Evolutionary conservation across 2,329 filamentous ascomycete genomes (phyloP).

Genomic region (Penicillium hordei): DNA sequence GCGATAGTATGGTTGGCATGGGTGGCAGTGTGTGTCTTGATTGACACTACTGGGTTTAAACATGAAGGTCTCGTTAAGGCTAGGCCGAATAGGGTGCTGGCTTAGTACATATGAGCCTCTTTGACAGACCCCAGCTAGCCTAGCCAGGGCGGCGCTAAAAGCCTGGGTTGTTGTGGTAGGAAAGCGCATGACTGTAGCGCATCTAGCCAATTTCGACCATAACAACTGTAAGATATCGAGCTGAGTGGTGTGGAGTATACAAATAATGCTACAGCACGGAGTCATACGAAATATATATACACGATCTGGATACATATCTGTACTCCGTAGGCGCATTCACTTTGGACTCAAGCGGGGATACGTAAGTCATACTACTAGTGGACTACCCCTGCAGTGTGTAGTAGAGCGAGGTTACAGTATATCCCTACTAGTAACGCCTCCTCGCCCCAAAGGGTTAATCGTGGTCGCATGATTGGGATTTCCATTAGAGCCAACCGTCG

Average conservation of each 20-base stretch:
- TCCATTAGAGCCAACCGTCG: too few species aligned
- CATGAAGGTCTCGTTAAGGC: background rate
- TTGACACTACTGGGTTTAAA: background rate
- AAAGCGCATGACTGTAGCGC: background rate
- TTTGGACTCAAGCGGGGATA: background rate
- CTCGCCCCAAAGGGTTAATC: too few species aligned
- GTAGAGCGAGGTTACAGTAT: too few species aligned
- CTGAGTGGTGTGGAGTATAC: background rate
- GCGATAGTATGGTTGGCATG: too few species aligned
- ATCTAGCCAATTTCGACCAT: background rate
- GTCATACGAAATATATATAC: background rate
- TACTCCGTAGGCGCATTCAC: too few species aligned
- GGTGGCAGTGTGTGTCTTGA: background rate
- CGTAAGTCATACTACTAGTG: background rate
- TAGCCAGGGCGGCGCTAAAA: background rate
- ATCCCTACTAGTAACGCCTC: too few species aligned
- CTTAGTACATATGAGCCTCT: background rate
- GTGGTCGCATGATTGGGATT: too few species aligned
- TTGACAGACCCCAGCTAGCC: background rate
- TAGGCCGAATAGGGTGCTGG: background rate
- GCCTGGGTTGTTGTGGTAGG: background rate
- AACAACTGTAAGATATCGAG: background rate
- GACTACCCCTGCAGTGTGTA: too few species aligned
- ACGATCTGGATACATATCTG: too few species aligned
- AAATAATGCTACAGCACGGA: background rate